These are phyloP conservation scores for Penicillium simplicissimum DNA, from an alignment of 495 filamentous ascomycete species.

Conservation along the genomic window DNA sequence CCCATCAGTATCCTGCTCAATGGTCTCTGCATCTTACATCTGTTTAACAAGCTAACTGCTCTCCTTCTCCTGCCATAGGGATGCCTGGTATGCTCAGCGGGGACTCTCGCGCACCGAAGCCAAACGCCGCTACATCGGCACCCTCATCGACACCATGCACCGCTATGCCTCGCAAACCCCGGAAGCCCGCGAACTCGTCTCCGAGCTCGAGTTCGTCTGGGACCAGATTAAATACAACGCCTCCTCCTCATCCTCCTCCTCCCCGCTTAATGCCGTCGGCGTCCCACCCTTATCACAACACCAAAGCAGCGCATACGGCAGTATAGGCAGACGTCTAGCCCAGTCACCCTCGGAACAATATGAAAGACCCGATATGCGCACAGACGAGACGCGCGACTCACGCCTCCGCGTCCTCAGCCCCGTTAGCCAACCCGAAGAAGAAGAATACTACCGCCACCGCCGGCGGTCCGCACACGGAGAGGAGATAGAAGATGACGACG, in stretches of 20 bases:
- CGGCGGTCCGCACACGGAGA: slow-evolving; percentile 32
- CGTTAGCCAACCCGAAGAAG: slow-evolving; percentile 76
- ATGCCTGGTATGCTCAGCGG: slow-evolving; percentile 88
- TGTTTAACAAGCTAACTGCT: not conserved
- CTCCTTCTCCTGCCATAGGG: slow-evolving; percentile 41
- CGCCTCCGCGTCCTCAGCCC: slow-evolving; percentile 71
- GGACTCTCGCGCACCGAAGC: slow-evolving; percentile 85
- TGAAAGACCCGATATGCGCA: slow-evolving; percentile 23
- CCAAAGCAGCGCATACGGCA: slow-evolving; percentile 34
- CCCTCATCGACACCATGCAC: slow-evolving; percentile 95
- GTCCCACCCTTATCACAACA: slow-evolving; percentile 38
- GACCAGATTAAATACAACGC: slow-evolving; percentile 90
- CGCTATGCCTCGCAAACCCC: slow-evolving; percentile 79
- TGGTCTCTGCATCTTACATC: not conserved
- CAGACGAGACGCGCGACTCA: slow-evolving; percentile 26
- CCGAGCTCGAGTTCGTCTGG: slow-evolving; percentile 98
- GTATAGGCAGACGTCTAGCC: slow-evolving; percentile 36
- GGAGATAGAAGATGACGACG: slow-evolving; percentile 36
- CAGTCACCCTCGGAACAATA: slow-evolving; percentile 25
- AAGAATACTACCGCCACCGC: slow-evolving; percentile 46
- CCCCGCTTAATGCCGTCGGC: slow-evolving; percentile 36
- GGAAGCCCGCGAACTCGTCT: slow-evolving; percentile 82
- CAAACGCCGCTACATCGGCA: slow-evolving; percentile 90
- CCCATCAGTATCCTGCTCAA: not conserved
- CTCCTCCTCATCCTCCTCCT: slow-evolving; percentile 59